These are phyloP conservation scores for Gossypium ekmanianum DNA, from an alignment of 345 rosid species.

Conservation along the genomic window DNA sequence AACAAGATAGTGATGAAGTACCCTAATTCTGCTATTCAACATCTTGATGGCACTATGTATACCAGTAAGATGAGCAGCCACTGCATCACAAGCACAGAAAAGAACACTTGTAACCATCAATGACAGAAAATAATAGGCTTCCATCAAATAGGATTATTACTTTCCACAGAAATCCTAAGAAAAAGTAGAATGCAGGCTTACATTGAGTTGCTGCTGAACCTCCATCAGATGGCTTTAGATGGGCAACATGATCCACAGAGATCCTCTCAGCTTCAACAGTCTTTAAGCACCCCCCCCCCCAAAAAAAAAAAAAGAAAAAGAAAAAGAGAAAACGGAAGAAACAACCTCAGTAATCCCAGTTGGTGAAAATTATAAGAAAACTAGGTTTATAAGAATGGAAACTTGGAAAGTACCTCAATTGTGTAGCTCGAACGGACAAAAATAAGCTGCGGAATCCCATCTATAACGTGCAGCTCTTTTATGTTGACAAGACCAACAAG, in stretches of 20 bases:
- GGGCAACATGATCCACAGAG: constrained; percentile 95
- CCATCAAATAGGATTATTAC: background rate
- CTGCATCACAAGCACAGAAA: constrained; percentile 34
- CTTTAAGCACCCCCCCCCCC: constrained; percentile 27
- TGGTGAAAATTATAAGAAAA: background rate
- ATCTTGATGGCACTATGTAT: constrained; percentile 98
- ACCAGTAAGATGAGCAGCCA: constrained; percentile 98
- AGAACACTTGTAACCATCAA: background rate
- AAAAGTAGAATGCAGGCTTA: constrained; percentile 17
- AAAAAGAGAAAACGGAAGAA: background rate
- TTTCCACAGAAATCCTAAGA: background rate
- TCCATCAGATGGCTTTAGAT: constrained; percentile 87
- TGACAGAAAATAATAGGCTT: background rate
- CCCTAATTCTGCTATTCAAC: constrained; percentile 90
- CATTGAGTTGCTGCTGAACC: constrained; percentile 96
- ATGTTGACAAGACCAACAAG: constrained; percentile 20
- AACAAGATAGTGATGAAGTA: constrained; percentile 83
- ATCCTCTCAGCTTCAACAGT: constrained; percentile 96
- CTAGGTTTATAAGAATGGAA: background rate
- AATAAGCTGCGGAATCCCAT: constrained; percentile 90
- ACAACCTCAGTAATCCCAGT: background rate
- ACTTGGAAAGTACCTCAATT: constrained; percentile 59
- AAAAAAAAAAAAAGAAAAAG: background rate
- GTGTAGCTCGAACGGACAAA: constrained; percentile 86
- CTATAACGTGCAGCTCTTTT: constrained; percentile 87